Base-by-base conservation (phyloP, 2,329 filamentous ascomycete genomes). In the Fusarium sp. region DNA sequence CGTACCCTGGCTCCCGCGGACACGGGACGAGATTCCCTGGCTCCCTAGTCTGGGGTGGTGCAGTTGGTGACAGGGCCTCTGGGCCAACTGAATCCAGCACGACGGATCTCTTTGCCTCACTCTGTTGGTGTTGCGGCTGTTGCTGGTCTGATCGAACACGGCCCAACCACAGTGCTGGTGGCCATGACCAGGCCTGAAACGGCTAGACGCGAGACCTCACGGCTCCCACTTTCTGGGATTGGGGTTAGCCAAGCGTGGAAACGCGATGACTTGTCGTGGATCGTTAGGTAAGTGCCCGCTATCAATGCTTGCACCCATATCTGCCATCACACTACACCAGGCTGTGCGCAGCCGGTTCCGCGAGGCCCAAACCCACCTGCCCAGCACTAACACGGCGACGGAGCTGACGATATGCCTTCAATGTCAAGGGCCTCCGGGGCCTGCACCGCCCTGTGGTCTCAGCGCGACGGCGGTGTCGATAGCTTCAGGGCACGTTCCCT, bases 291-390 rank as follows among this genome's bases (percentile, higher is more conserved):
- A 68, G 67, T 72, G 63, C 54, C 56, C 65, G 69, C 65, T 59
- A 71, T 68, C 57, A 57, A 62, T 63, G 56, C 50, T 54, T 37
- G 32, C 20, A 57, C 27, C 27, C 63, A 64, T 69, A 62, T 66
- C 67, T 68, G 57, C 66, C 32, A 69, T 38, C 37, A 65, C 27
- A 54, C 60, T 66, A 37, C 33, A 68, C 72, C 72, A 71, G 77
- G 74, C 69, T 79, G 72, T 71, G 52, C 59, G 63, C 47, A 78
- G 74, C 77, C 76, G 77, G 77, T 78, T 79, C 77, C 77, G 76
- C 77, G 77, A 78, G 63, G 65, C 65, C 66, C 66, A 73, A 68
- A 75, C 52, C 60, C 63, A 70, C 47, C 47, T 52, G 25, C 25
- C 47, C 47, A 52, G 45, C 68, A 76, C 75, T 78, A 78, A 70